Evolutionary conservation across 2,329 filamentous ascomycete genomes (phyloP).

Genomic region (Metarhizium sp.): DNA sequence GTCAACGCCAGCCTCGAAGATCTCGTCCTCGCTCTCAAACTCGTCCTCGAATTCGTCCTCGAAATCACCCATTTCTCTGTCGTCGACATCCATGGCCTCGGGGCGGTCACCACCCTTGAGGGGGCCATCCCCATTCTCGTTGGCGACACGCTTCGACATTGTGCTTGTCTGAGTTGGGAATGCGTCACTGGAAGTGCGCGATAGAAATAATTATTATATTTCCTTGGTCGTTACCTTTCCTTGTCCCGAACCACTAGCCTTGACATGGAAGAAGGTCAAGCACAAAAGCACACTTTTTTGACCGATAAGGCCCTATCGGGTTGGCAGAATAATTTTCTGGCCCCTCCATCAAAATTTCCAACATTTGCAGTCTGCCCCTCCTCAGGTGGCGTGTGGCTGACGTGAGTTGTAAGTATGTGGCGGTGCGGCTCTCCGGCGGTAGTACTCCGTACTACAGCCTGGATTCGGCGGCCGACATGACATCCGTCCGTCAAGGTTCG

Average conservation of each 20-base stretch:
- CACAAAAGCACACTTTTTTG: not conserved
- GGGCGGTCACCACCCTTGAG: conserved; percentile 54
- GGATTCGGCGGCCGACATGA: no score
- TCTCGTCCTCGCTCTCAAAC: conserved; percentile 82
- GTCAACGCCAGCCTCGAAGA: conserved; percentile 89
- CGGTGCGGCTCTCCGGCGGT: not conserved
- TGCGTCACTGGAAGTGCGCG: not conserved
- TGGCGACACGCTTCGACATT: conserved; percentile 53
- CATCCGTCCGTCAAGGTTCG: no score
- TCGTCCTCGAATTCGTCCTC: conserved; percentile 94
- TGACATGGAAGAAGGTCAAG: not conserved
- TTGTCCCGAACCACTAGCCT: not conserved
- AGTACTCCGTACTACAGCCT: no score
- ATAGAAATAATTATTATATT: not conserved
- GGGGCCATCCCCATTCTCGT: conserved; percentile 34
- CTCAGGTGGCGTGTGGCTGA: not conserved
- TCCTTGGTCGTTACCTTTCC: not conserved
- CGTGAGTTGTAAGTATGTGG: not conserved
- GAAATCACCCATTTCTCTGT: conserved; percentile 66
- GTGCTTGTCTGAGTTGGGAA: not conserved
- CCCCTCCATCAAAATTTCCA: conserved; percentile 6
- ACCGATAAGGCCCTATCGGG: conserved; percentile 1
- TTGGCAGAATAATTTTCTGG: conserved; percentile 4
- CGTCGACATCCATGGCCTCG: conserved; percentile 57
- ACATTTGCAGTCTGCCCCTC: not conserved